Evolutionary conservation across 495 filamentous ascomycete genomes (phyloP).

Genomic region (Penicillium goetzii): DNA sequence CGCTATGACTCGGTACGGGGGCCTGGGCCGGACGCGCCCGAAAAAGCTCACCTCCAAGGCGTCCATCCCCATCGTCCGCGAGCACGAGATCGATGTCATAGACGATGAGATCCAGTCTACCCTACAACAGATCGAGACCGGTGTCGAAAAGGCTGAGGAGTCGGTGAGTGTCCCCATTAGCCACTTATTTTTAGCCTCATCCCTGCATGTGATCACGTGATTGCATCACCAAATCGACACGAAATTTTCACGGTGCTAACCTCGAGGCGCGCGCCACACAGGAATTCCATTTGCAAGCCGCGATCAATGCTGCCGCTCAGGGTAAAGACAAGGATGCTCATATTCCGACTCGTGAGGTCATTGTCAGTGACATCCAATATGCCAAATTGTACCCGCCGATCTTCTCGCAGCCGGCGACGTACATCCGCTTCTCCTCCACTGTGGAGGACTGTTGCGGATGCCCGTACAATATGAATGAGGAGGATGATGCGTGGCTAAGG

Average conservation of each 20-base stretch:
- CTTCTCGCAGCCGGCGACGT: slow-evolving; percentile 84
- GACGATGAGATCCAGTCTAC: slow-evolving; percentile 68
- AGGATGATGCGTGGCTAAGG: slow-evolving; percentile 84
- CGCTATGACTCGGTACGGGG: slow-evolving; percentile 69
- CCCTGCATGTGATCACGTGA: slow-evolving; percentile 60
- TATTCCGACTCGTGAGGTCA: slow-evolving; percentile 87
- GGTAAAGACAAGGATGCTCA: slow-evolving; percentile 73
- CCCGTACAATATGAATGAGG: slow-evolving; percentile 89
- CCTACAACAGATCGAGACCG: slow-evolving; percentile 86
- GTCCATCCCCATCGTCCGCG: slow-evolving; percentile 79
- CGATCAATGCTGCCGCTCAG: slow-evolving; percentile 76
- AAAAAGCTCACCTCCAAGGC: slow-evolving; percentile 92
- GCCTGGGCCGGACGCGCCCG: slow-evolving; percentile 64
- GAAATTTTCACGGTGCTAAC: slow-evolving; percentile 37
- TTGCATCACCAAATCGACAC: slow-evolving; percentile 38
- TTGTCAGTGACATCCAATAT: slow-evolving; percentile 76
- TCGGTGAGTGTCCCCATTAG: slow-evolving; percentile 71
- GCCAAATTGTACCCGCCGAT: slow-evolving; percentile 78
- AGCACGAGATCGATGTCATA: slow-evolving; percentile 81
- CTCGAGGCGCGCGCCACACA: slow-evolving; percentile 43
- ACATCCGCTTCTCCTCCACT: slow-evolving; percentile 96
- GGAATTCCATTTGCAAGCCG: slow-evolving; percentile 98
- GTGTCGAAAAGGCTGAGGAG: slow-evolving; percentile 95
- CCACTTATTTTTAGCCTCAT: slow-evolving; percentile 44
- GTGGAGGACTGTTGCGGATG: slow-evolving; percentile 90